A percentile compares a stretch with the other conserved stretches of the same genome.
These are phyloP conservation scores for Bipolaris zeicola DNA, from an alignment of 2,329 filamentous ascomycete genomes.

Conservation along the genomic window DNA sequence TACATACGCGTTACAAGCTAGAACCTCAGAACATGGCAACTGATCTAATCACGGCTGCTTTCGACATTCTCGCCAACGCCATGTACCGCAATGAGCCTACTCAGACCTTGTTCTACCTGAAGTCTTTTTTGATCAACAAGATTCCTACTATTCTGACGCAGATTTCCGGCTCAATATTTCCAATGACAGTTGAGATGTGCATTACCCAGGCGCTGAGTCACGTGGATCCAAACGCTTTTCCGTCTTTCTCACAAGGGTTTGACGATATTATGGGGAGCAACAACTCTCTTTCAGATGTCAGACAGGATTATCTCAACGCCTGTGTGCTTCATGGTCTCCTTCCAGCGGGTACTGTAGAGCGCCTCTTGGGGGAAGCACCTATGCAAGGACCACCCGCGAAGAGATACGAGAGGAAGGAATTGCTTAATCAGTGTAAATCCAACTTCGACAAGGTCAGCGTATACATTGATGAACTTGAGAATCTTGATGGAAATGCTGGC, in stretches of 20 bases:
- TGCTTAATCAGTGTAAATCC: constrained; percentile 77
- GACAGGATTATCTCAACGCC: constrained; percentile 84
- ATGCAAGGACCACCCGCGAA: constrained; percentile 77
- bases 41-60: constrained; percentile 84
- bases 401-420: constrained; percentile 75
- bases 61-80: constrained; percentile 86
- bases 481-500: constrained; percentile 89
- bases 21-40: constrained; percentile 78
- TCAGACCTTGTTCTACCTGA: constrained; percentile 71
- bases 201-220: constrained; percentile 69
- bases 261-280: constrained; percentile 61
- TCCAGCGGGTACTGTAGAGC: constrained; percentile 75
- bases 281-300: constrained; percentile 68
- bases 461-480: constrained; percentile 80
- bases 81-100: constrained; percentile 71
- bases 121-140: constrained; percentile 84
- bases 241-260: constrained; percentile 68
- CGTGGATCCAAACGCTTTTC: constrained; percentile 67
- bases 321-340: constrained; percentile 90
- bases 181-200: constrained; percentile 66
- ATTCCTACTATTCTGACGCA: constrained; percentile 66
- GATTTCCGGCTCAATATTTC: constrained; percentile 63
- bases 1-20: constrained; percentile 85
- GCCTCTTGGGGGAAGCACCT: constrained; percentile 81
- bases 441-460: constrained; percentile 77